phyloP scores from a whole-genome alignment of 345 rosid genomes.

The Sonneratia caseolaris region DNA sequence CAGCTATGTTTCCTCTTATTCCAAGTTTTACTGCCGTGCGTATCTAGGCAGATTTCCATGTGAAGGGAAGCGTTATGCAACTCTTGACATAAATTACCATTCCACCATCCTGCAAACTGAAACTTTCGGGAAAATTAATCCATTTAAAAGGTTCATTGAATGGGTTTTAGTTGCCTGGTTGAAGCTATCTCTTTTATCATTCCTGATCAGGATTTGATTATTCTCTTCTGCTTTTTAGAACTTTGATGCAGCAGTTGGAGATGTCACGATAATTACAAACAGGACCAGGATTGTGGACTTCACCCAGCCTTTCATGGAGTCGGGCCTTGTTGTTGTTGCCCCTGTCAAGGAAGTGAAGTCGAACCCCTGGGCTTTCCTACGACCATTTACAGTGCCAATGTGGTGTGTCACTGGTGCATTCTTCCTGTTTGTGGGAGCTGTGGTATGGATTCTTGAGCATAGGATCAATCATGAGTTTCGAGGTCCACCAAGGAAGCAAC shows the following conservation, averaged over 20 bases:
- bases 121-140: too few species aligned
- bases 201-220: slow-evolving; percentile 6
- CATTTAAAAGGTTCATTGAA: background rate
- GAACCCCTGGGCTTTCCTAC: slow-evolving; percentile 91
- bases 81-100: too few species aligned
- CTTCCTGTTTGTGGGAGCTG: slow-evolving; percentile 81
- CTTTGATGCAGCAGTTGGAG: slow-evolving; percentile 82
- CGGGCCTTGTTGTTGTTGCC: slow-evolving; percentile 79
- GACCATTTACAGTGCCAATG: slow-evolving; percentile 76
- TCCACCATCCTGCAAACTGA: too few species aligned
- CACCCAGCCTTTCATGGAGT: slow-evolving; percentile 80
- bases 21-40: too few species aligned
- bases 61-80: too few species aligned
- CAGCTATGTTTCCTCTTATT: too few species aligned
- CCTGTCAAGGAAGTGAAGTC: slow-evolving; percentile 59
- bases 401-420: slow-evolving; percentile 76
- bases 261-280: slow-evolving; percentile 56
- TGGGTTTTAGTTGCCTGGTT: too few species aligned
- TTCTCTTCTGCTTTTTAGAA: slow-evolving; percentile 32
- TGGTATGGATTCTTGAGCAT: slow-evolving; percentile 97
- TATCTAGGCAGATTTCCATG: too few species aligned
- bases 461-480: slow-evolving; percentile 76
- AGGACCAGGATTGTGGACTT: slow-evolving; percentile 82
- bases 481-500: slow-evolving; percentile 77
- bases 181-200: background rate